Percentiles rank a stretch among this genome's conserved stretches.
phyloP scores from a whole-genome alignment of 1,139 yeast genomes.

The Wickerhamomyces sp. region DNA sequence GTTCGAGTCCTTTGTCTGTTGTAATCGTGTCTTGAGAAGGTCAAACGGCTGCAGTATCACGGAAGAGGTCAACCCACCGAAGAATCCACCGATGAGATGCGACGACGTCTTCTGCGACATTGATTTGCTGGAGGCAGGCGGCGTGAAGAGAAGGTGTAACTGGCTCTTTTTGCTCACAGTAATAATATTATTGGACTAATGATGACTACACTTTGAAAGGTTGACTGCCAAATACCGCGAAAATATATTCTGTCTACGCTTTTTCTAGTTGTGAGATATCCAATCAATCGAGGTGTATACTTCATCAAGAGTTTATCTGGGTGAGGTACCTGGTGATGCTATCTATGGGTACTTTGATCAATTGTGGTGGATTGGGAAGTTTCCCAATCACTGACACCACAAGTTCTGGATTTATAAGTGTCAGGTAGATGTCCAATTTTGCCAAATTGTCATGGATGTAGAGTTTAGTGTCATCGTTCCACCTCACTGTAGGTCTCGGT shows the following conservation, averaged over 20 bases:
- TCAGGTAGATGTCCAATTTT: slow-evolving; percentile 4
- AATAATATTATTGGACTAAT: too few species aligned
- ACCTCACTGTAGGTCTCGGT: background rate
- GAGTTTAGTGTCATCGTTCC: slow-evolving; percentile 5
- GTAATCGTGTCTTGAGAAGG: slow-evolving; percentile 81
- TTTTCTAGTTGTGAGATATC: too few species aligned
- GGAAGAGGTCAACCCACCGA: slow-evolving; percentile 84
- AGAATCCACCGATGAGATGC: slow-evolving; percentile 78
- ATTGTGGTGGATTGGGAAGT: background rate
- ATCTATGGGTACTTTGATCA: background rate
- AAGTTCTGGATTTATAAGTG: slow-evolving; percentile 5
- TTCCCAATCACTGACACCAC: slow-evolving; percentile 1
- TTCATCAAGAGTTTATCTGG: background rate
- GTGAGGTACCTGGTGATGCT: background rate
- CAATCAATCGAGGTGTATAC: background rate
- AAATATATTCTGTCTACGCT: too few species aligned
- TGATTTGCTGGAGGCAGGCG: too few species aligned
- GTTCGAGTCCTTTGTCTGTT: slow-evolving; percentile 53
- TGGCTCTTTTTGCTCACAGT: too few species aligned
- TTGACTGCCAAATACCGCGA: too few species aligned
- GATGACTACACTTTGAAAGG: too few species aligned
- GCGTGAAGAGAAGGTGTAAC: too few species aligned
- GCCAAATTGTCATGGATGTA: slow-evolving; percentile 4
- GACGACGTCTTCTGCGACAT: slow-evolving; percentile 26
- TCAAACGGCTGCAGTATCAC: slow-evolving; percentile 86